Evolutionary conservation across 371 early-diverging fungal species (phyloP), one percentile per base, ranked within the genome.

Genomic region (Zopfochytrium polystomum): DNA sequence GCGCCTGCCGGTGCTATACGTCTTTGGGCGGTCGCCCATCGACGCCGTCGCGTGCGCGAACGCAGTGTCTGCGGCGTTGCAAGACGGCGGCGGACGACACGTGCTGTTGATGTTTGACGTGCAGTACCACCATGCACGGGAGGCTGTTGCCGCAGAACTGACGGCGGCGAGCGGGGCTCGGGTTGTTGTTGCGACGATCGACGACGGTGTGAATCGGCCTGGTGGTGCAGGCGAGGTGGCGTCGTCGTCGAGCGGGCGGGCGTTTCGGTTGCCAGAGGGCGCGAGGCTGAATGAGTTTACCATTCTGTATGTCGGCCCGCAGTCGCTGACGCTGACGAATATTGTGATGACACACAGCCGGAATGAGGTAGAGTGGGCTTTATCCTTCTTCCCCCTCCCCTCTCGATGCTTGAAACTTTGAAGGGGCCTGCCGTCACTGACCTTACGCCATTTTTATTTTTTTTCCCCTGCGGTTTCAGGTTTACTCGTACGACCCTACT

Each of bases 241-340:
- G 13, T 5, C 25, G 23, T 7, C 58, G 38, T 43, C 61, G 5
- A 55, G 78, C 9, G 84, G 85, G 2, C 74, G 84, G 50, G 73
- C 68, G 26, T 85, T 82, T 47, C 66, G 68, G 25, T 58, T 85
- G 4, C 84, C 87, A 0, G 64, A 76, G 27, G 79, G 67, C 3
- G 60, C 74, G 5, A 34, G 62, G 5, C 65, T 88, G 15, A 74
- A 80, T 32, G 79, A 85, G 47, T 88, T 84, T 49, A 67, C 84
- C 0, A 73, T 95, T 0, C 81, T 94, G 38, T 96, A 89, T 66
- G 68, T 96, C 58, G 95, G 96, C 27, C 67, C 62, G 7, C 92
- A 93, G 58, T 85, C 87, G 55, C 72, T 86, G 26, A 85, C 90
- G n/a, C 76, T 94, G 55, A 90, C 91, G 11, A 92, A 95, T 68